phyloP scores from a whole-genome alignment of 306 rosid species.

The Trifolium repens region DNA sequence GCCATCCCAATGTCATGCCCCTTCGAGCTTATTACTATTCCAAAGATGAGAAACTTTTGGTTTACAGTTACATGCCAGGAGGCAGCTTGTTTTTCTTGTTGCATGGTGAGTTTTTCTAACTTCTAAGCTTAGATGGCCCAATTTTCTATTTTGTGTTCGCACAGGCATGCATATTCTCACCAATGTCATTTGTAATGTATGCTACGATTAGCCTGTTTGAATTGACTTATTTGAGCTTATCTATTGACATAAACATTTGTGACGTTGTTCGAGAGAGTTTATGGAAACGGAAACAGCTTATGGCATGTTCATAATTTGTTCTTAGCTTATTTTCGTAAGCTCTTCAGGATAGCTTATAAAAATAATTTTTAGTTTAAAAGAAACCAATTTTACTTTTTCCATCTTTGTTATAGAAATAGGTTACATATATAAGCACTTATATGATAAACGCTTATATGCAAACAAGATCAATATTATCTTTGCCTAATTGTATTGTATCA shows the following conservation, averaged over 20 bases:
- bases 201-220: not conserved
- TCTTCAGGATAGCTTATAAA: not conserved
- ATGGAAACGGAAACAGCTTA: not conserved
- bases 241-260: not conserved
- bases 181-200: not conserved
- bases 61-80: slow-evolving; percentile 69
- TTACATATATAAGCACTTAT: not conserved
- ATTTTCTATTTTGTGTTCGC: not conserved
- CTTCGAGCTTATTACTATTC: slow-evolving; percentile 83
- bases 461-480: not conserved
- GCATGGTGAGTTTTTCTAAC: slow-evolving; percentile 60
- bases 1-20: slow-evolving; percentile 69
- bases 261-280: not conserved
- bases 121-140: slow-evolving; percentile 15
- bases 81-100: slow-evolving; percentile 78
- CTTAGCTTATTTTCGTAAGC: not conserved
- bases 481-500: slow-evolving; percentile 15
- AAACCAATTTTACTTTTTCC: not conserved
- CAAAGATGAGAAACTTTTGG: slow-evolving; percentile 87
- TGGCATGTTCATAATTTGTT: not conserved
- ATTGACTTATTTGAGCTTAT: not conserved
- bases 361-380: not conserved
- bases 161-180: slow-evolving; percentile 1
- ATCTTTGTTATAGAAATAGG: not conserved
- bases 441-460: not conserved